Evolutionary conservation across 2,329 filamentous ascomycete species (phyloP).

Genomic region (Talaromyces marneffei): DNA sequence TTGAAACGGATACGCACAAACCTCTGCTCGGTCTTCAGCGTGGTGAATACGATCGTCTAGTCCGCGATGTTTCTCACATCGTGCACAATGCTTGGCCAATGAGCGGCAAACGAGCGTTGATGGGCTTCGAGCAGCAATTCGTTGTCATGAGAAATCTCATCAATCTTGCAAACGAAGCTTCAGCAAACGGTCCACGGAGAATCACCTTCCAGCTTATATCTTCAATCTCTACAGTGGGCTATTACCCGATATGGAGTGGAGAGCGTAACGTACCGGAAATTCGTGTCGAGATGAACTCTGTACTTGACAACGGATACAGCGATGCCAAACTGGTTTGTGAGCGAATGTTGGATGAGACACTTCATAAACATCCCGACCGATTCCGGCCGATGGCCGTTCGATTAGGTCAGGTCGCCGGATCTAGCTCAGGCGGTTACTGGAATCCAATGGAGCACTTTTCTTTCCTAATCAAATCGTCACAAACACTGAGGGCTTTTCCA

Average conservation of each 20-base stretch:
- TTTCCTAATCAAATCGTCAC: conserved; percentile 47
- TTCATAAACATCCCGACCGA: conserved; percentile 35
- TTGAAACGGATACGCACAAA: background rate
- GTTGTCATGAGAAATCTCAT: conserved; percentile 35
- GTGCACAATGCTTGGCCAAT: conserved; percentile 29
- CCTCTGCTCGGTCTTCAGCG: background rate
- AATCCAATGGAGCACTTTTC: conserved; percentile 49
- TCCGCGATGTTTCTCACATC: conserved; percentile 36
- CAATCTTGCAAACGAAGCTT: background rate
- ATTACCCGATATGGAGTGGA: background rate
- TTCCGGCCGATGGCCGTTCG: conserved; percentile 44
- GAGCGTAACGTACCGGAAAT: conserved; percentile 39
- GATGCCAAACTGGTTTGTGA: conserved; percentile 51
- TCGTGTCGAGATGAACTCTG: conserved; percentile 31
- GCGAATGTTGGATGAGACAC: conserved; percentile 44
- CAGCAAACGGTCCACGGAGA: conserved; percentile 18
- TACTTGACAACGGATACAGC: conserved; percentile 45
- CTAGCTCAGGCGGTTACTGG: conserved; percentile 47
- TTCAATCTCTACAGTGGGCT: conserved; percentile 27
- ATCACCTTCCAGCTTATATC: conserved; percentile 39
- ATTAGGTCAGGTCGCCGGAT: conserved; percentile 50
- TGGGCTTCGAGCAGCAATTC: conserved; percentile 24
- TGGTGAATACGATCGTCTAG: background rate
- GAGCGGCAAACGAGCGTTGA: conserved; percentile 17
- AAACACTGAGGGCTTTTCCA: conserved; percentile 41